phyloP scores from a whole-genome alignment of 805 yeast genomes.

The Yarrowia phangngaensis region DNA sequence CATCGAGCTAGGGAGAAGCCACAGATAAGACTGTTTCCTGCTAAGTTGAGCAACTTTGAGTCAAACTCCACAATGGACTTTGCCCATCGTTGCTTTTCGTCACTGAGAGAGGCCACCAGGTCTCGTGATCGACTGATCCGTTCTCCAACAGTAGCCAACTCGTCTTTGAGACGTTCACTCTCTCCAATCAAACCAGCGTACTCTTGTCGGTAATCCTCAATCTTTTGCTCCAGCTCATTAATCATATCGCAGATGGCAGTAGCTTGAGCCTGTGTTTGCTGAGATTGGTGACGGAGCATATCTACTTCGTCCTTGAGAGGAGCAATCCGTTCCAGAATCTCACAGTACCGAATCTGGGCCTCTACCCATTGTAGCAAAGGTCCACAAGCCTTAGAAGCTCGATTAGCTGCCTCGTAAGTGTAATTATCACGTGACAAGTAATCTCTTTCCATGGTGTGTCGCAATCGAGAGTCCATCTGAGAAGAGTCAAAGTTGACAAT shows the following conservation, averaged over 20 bases:
- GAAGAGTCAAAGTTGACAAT: constrained; percentile 68
- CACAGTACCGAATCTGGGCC: constrained; percentile 79
- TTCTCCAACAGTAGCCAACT: constrained; percentile 57
- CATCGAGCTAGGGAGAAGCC: constrained; percentile 60
- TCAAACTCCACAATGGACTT: constrained; percentile 51
- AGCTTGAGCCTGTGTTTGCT: constrained; percentile 61
- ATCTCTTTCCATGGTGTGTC: constrained; percentile 52
- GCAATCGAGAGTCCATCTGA: constrained; percentile 52
- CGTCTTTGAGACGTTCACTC: constrained; percentile 66
- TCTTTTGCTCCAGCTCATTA: constrained; percentile 61
- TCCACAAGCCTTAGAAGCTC: constrained; percentile 95
- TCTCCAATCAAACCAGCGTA: constrained; percentile 77
- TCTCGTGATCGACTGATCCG: constrained; percentile 61
- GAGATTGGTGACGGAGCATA: constrained; percentile 55
- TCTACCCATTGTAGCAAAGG: constrained; percentile 84
- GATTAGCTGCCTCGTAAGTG: constrained; percentile 66
- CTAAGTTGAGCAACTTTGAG: constrained; percentile 44
- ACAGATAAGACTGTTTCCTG: constrained; percentile 63
- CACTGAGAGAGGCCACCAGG: constrained; percentile 58
- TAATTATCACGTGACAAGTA: constrained; percentile 63
- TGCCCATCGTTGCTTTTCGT: constrained; percentile 76
- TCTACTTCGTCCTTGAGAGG: constrained; percentile 69
- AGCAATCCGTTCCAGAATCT: constrained; percentile 63
- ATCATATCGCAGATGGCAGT: constrained; percentile 81
- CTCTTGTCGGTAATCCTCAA: constrained; percentile 59